These are phyloP conservation scores for Ceratocystis diversiconidia DNA, from an alignment of 2,329 filamentous ascomycete species.

Conservation along the genomic window DNA sequence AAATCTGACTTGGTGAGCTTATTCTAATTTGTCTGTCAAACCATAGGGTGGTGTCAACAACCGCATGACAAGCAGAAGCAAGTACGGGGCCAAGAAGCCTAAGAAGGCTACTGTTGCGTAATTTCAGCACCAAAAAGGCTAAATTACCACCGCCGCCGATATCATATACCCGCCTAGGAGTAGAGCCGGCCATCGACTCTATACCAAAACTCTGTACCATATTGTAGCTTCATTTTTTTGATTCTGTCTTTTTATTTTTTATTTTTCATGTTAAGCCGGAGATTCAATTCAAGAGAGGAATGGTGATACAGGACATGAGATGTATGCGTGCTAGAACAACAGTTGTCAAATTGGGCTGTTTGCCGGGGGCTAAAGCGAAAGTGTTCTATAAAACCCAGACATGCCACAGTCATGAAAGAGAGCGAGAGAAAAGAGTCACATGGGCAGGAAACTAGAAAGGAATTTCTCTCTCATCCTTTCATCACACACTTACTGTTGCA, in stretches of 20 bases:
- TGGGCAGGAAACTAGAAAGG: too few relatives aligned
- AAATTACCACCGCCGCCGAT: background rate
- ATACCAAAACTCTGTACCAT: constrained; percentile 11
- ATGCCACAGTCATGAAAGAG: too few relatives aligned
- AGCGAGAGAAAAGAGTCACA: too few relatives aligned
- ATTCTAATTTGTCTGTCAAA: background rate
- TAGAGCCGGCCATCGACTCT: background rate
- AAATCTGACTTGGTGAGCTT: background rate
- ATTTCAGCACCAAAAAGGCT: background rate
- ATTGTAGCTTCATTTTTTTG: constrained; percentile 9
- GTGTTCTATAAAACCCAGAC: background rate
- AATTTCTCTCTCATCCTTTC: too few relatives aligned
- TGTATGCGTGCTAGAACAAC: background rate
- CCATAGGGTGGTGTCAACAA: constrained; percentile 75
- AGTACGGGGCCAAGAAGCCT: constrained; percentile 98
- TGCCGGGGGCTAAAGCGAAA: background rate
- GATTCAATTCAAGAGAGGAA: background rate
- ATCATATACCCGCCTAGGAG: background rate
- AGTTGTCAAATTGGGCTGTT: background rate
- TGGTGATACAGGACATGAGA: background rate
- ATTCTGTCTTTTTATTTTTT: background rate
- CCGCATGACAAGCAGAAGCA: constrained; percentile 72
- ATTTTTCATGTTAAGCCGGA: background rate
- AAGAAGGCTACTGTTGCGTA: constrained; percentile 56
- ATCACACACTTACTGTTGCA: too few relatives aligned